Base-by-base conservation (phyloP, 2,329 filamentous ascomycete genomes). In the Fusarium redolens region DNA sequence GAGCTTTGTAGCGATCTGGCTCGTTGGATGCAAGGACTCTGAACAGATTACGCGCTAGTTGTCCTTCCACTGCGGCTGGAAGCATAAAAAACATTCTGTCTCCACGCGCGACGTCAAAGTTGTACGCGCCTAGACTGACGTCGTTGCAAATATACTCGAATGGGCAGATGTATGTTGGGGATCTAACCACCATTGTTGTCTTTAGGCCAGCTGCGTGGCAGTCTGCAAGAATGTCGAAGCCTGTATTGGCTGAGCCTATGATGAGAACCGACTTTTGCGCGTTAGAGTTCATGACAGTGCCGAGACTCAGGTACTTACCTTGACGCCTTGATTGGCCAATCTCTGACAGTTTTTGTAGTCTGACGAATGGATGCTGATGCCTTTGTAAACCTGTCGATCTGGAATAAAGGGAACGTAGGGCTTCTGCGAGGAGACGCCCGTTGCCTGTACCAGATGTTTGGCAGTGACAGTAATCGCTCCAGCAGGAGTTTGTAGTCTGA, bases 101-200 rank as follows among this genome's bases (percentile, higher is more conserved):
- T 11, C 68, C 1, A 13, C 61, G 50, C 0, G 59, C 59, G 4
- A 75, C 61, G 3, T 65, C 64, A 4, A 52, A 41, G 7, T 71
- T 45, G 7, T 75, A 75, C 3, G 57, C 56, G 0, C 69, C 67
- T 1, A 75, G 14, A 17, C 64, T 67, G 7, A 37, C 22, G 8
- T 62, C 45, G 12, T 73, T 7, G 13, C 64, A 62, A 22, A 75
- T 30, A 20, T 75, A 69, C 1, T 61, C 63, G 0, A 75, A 28
- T 1, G 72, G 69, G 1, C 74, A 41, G 5, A 75, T 40, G n/a
- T 75, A 75, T 9, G 72, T 75, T 8, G 72, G 69, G 1, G 73
- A 75, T 4, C 72, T 55, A 8, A 58, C 58, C 11, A 56, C 38
- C 58, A 75, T 75, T 2, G 48, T 66, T 3, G 45, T 3, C 15